Conservation (phyloP, 1,284 basidiomycete genomes). For the Puccinia coronata region DNA sequence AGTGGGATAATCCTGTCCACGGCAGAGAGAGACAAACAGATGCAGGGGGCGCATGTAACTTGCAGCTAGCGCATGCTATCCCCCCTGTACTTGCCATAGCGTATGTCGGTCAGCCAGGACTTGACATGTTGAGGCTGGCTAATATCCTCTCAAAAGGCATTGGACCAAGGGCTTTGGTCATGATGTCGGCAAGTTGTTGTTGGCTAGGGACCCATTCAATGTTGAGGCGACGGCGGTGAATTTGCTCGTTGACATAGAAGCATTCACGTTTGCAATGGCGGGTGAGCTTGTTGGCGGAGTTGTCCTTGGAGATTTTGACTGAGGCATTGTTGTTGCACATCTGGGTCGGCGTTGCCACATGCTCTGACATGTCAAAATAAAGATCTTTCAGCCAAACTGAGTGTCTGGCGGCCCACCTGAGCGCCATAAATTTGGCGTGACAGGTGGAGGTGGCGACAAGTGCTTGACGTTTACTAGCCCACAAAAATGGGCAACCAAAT, state of each 20-base stretch:
- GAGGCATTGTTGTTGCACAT: constrained; percentile 22
- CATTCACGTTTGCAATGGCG: constrained; percentile 22
- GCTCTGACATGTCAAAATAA: neutral
- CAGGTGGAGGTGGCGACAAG: neutral
- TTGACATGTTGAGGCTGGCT: constrained; percentile 20
- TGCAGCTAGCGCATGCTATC: too few relatives aligned
- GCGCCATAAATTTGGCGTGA: constrained; percentile 16
- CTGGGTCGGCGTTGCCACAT: neutral
- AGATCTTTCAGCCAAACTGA: constrained; percentile 1
- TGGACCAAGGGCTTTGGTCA: constrained; percentile 1
- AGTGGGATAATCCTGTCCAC: neutral
- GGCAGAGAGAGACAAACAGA: too few relatives aligned
- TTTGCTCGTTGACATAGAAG: too few relatives aligned
- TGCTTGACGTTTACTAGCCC: constrained; percentile 5
- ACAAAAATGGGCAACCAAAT: neutral
- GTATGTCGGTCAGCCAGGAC: too few relatives aligned
- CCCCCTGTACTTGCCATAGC: too few relatives aligned
- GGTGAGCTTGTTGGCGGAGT: constrained; percentile 29
- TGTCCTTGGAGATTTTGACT: constrained; percentile 23
- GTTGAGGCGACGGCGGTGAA: too few relatives aligned
- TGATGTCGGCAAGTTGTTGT: constrained; percentile 6
- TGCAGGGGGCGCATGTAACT: too few relatives aligned
- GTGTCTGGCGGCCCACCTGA: neutral
- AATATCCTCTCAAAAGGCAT: constrained; percentile 13
- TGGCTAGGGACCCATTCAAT: too few relatives aligned